A percentile compares a stretch with the other conserved stretches of the same genome.
Conservation (phyloP, 495 filamentous ascomycete genomes). For the Neurospora hispaniola region DNA sequence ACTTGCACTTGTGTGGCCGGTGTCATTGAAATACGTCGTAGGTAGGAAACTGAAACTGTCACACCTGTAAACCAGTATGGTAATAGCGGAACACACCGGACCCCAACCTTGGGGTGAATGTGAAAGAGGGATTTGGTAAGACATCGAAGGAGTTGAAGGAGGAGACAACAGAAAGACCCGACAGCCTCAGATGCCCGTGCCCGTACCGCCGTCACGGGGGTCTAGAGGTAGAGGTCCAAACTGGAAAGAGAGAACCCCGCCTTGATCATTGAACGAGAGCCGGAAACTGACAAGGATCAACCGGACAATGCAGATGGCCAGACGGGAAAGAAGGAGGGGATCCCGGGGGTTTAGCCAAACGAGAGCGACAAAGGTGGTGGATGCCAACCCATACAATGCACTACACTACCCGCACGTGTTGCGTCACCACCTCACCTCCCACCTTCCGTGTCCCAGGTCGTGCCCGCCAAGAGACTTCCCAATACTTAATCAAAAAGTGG, state of each 20-base stretch:
- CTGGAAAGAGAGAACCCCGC: neutral
- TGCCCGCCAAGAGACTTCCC: neutral
- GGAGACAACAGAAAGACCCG: neutral
- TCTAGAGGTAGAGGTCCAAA: neutral
- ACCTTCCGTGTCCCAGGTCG: neutral
- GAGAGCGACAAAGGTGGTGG: neutral
- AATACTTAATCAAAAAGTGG: neutral
- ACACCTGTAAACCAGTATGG: neutral
- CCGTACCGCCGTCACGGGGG: neutral
- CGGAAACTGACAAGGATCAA: neutral
- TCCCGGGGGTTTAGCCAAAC: neutral
- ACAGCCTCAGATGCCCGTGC: neutral
- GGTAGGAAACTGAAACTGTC: neutral
- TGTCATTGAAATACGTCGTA: neutral
- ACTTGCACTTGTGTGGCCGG: neutral
- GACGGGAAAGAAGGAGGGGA: neutral
- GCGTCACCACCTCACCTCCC: neutral
- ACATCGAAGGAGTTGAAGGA: neutral
- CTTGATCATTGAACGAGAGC: neutral
- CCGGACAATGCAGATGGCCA: neutral
- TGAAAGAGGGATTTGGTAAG: neutral
- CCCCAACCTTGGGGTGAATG: neutral
- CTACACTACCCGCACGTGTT: neutral
- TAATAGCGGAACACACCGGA: neutral
- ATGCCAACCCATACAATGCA: neutral